Percentiles rank a stretch among this genome's conserved stretches.
Conservation (phyloP, 2,329 filamentous ascomycete species). For the Stemphylium lycopersici region DNA sequence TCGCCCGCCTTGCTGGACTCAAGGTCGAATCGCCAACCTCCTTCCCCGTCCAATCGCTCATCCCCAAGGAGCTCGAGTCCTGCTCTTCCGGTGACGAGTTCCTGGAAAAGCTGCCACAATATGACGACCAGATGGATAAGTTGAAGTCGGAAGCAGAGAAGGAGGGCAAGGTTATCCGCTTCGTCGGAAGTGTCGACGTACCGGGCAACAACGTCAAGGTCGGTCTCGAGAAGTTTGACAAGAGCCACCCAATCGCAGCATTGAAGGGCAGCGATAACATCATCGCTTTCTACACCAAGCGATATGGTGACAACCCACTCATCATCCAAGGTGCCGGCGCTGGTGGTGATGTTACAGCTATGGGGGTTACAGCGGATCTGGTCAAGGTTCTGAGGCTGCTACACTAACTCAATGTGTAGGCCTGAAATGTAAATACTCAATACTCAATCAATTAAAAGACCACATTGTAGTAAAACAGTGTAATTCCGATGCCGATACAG, state of each 20-base stretch:
- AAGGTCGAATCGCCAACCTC: slow-evolving; percentile 81
- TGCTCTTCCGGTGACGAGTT: slow-evolving; percentile 83
- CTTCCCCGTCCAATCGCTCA: slow-evolving; percentile 93
- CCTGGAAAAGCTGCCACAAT: slow-evolving; percentile 76
- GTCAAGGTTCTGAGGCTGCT: slow-evolving; percentile 84
- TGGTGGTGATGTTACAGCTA: slow-evolving; percentile 93
- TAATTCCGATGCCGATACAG: too few species aligned
- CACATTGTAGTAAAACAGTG: too few species aligned
- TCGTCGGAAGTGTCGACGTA: slow-evolving; percentile 92
- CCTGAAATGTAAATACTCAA: too few species aligned
- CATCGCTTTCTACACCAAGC: slow-evolving; percentile 96
- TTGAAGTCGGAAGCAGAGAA: slow-evolving; percentile 84
- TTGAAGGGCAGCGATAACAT: slow-evolving; percentile 99
- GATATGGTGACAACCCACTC: slow-evolving; percentile 88
- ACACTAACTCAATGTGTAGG: slow-evolving; percentile 44
- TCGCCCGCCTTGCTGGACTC: slow-evolving; percentile 84
- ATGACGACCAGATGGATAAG: slow-evolving; percentile 88
- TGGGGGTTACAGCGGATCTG: slow-evolving; percentile 94
- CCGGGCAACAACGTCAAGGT: slow-evolving; percentile 83
- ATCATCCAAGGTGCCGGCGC: slow-evolving; percentile 95
- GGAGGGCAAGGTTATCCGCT: slow-evolving; percentile 90
- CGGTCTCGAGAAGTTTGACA: slow-evolving; percentile 82
- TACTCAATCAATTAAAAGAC: too few species aligned
- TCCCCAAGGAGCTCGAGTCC: slow-evolving; percentile 83
- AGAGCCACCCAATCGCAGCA: slow-evolving; percentile 87